Percentiles rank a stretch among this genome's conserved stretches.
Conservation (phyloP, 73 alveolate genomes). For the Symbiodinium pilosum region DNA sequence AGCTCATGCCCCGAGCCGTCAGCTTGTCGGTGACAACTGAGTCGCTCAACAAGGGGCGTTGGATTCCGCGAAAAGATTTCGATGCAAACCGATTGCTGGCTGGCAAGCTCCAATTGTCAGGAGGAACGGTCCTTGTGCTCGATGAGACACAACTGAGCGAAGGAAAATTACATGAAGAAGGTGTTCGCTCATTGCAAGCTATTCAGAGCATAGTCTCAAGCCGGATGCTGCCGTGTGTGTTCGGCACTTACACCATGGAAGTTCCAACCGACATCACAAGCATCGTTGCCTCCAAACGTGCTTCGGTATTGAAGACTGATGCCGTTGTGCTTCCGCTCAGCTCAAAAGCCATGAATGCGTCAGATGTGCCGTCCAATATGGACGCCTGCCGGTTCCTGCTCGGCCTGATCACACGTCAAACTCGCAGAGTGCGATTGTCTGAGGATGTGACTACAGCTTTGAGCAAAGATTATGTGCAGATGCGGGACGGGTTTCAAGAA, state of each 20-base stretch:
- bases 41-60: constrained; percentile 24
- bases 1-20: constrained; percentile 50
- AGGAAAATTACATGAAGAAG: constrained; percentile 26
- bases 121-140: constrained; percentile 37
- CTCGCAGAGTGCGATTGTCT: constrained; percentile 31
- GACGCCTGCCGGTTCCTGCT: constrained; percentile 50
- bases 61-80: constrained; percentile 74
- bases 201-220: constrained; percentile 37
- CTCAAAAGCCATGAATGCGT: background rate
- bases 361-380: background rate
- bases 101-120: constrained; percentile 50
- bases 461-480: constrained; percentile 41
- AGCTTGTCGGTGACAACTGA: constrained; percentile 31
- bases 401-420: constrained; percentile 46
- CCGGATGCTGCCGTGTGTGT: constrained; percentile 35
- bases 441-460: constrained; percentile 19
- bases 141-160: constrained; percentile 54
- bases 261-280: constrained; percentile 37
- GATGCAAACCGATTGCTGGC: constrained; percentile 79
- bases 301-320: constrained; percentile 44
- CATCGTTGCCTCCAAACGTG: constrained; percentile 35
- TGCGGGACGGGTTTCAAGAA: constrained; percentile 40
- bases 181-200: constrained; percentile 34
- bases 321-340: constrained; percentile 17
- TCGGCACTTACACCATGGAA: background rate